A percentile compares a stretch with the other conserved stretches of the same genome.
Evolutionary conservation across 495 filamentous ascomycete genomes (phyloP).

Genomic region (Penicillium robsamsonii): DNA sequence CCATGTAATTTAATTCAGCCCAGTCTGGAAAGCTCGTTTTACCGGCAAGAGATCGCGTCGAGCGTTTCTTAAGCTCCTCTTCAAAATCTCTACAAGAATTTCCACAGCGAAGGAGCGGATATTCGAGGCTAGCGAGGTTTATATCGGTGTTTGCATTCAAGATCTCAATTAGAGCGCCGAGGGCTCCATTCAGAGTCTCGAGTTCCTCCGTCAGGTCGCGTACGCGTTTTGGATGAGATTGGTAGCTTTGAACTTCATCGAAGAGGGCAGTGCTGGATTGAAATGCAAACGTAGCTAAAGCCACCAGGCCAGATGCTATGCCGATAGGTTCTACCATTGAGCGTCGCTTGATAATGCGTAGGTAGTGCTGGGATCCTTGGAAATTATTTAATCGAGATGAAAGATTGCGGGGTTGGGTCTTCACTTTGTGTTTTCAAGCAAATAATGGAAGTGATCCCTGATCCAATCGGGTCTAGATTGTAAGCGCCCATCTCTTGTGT

Average conservation of each 20-base stretch:
- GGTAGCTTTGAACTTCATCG: constrained; percentile 40
- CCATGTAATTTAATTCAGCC: constrained; percentile 31
- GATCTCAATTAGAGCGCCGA: constrained; percentile 33
- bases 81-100: constrained; percentile 29
- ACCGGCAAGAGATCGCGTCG: constrained; percentile 14
- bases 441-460: too few species aligned
- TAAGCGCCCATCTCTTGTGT: too few species aligned
- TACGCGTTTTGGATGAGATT: constrained; percentile 34
- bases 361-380: background rate
- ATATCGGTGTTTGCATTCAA: constrained; percentile 16
- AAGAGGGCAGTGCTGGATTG: constrained; percentile 39
- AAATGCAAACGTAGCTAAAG: constrained; percentile 39
- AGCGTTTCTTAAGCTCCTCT: constrained; percentile 23
- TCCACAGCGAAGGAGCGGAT: constrained; percentile 28
- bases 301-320: background rate
- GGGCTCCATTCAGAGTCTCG: constrained; percentile 35
- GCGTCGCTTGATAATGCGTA: background rate
- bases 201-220: constrained; percentile 44
- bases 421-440: background rate
- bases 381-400: background rate
- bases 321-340: background rate
- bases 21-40: constrained; percentile 30
- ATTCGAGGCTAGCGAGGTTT: constrained; percentile 18
- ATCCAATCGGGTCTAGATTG: too few species aligned
- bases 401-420: constrained; percentile 1